A percentile compares a stretch with the other conserved stretches of the same genome.
Conservation (phyloP, 352 stramenopile species). For the Globisporangium mamillatum region DNA sequence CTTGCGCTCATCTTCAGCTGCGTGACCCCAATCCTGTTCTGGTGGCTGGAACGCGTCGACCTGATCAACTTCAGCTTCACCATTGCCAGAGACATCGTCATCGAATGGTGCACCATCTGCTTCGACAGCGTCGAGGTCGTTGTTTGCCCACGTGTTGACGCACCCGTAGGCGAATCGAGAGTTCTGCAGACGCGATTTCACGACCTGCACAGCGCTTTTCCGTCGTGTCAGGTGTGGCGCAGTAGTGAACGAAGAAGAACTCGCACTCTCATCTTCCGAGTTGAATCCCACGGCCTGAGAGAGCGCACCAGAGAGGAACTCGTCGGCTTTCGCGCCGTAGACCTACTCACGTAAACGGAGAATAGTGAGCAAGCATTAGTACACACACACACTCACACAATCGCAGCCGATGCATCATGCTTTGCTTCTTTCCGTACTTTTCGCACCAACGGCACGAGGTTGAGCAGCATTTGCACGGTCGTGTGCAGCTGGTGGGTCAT, state of each 20-base stretch:
- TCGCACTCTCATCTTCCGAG: neutral
- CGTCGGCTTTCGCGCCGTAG: slow-evolving; percentile 52
- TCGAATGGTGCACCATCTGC: neutral
- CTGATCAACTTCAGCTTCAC: neutral
- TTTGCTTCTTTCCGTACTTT: slow-evolving; percentile 25
- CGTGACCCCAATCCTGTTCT: neutral
- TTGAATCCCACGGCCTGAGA: slow-evolving; percentile 41
- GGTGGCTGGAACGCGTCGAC: neutral
- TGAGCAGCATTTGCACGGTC: slow-evolving; percentile 72
- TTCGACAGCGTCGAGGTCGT: slow-evolving; percentile 12
- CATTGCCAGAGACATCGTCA: neutral
- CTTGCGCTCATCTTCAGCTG: no score
- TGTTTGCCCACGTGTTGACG: slow-evolving; percentile 51
- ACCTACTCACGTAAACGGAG: slow-evolving; percentile 29
- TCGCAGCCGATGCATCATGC: neutral
- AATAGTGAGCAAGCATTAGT: neutral
- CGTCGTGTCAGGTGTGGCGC: slow-evolving; percentile 11
- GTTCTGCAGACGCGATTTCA: slow-evolving; percentile 53
- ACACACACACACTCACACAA: neutral
- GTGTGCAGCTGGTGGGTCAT: slow-evolving; percentile 74
- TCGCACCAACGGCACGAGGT: slow-evolving; percentile 56
- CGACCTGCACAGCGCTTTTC: slow-evolving; percentile 31
- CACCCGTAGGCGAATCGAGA: slow-evolving; percentile 54
- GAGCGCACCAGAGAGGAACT: slow-evolving; percentile 56
- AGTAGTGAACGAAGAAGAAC: neutral